Conservation (phyloP, 805 yeast genomes). For the Citeromyces nyonsensis region DNA sequence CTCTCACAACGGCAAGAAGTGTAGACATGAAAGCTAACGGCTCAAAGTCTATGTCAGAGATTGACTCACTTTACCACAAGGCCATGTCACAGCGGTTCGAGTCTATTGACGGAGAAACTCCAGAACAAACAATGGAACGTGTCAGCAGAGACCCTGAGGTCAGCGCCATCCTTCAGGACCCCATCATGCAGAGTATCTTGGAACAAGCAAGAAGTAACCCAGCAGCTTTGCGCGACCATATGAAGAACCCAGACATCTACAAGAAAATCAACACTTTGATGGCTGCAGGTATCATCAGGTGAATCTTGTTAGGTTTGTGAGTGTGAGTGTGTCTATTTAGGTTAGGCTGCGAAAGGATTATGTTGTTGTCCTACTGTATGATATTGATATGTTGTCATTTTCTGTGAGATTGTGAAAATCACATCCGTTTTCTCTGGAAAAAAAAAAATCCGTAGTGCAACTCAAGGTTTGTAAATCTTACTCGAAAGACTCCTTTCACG, state of each 20-base stretch:
- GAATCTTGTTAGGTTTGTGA: constrained; percentile 38
- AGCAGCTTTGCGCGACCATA: constrained; percentile 92
- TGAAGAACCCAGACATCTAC: constrained; percentile 89
- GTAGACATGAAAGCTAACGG: constrained; percentile 52
- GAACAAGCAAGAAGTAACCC: constrained; percentile 92
- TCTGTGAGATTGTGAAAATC: no score
- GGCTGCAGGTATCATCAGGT: constrained; percentile 96
- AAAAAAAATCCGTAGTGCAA: no score
- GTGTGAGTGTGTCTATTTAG: not conserved
- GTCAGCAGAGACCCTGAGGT: constrained; percentile 90
- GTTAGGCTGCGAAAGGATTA: no score
- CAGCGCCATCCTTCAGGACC: constrained; percentile 76
- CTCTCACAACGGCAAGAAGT: constrained; percentile 63
- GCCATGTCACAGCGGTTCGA: constrained; percentile 72
- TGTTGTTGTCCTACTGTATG: no score
- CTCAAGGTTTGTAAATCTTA: no score
- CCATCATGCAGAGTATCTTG: constrained; percentile 90
- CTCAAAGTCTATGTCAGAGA: constrained; percentile 51
- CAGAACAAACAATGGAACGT: constrained; percentile 88
- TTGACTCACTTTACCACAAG: constrained; percentile 66
- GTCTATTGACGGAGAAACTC: constrained; percentile 76
- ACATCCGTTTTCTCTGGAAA: no score
- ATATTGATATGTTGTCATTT: no score
- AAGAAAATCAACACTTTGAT: constrained; percentile 78
- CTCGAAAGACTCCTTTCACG: no score